These are phyloP conservation scores for Pythium pyrilobum DNA, from an alignment of 352 stramenopile genomes.

Conservation along the genomic window DNA sequence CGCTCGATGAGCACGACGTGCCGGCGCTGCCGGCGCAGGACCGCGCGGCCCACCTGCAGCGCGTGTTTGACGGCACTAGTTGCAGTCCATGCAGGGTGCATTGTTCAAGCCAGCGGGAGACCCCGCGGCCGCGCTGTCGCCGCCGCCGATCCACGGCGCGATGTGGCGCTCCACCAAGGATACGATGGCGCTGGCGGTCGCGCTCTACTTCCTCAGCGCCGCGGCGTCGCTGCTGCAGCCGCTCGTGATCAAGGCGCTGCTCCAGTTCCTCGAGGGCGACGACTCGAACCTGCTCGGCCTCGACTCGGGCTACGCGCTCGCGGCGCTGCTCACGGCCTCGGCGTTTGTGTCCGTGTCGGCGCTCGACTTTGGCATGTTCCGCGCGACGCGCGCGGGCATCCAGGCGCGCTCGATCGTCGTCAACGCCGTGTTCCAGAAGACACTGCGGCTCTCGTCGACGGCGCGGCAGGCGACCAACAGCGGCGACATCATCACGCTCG, in stretches of 20 bases:
- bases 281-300: conserved; percentile 20
- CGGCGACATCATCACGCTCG: conserved; percentile 59
- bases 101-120: no score
- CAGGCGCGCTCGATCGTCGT: conserved; percentile 42
- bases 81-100: background rate
- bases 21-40: conserved; percentile 13
- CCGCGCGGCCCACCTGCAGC: conserved; percentile 11
- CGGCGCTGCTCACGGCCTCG: conserved; percentile 8
- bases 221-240: conserved; percentile 23
- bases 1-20: conserved; percentile 22
- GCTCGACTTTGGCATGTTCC: conserved; percentile 46
- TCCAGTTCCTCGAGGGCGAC: conserved; percentile 17
- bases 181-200: conserved; percentile 26
- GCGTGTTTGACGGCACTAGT: conserved; percentile 11
- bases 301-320: conserved; percentile 20
- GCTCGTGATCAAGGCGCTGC: conserved; percentile 28
- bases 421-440: conserved; percentile 51
- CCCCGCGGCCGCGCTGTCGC: background rate
- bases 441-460: conserved; percentile 34
- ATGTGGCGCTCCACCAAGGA: conserved; percentile 11
- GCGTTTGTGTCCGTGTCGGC: conserved; percentile 22
- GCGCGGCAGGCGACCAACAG: conserved; percentile 36
- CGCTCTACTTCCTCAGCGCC: conserved; percentile 22
- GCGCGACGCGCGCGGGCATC: conserved; percentile 34
- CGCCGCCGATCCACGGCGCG: conserved; percentile 2